Conservation (phyloP, 176 grass and related monocot genomes). For the Oryza punctata region DNA sequence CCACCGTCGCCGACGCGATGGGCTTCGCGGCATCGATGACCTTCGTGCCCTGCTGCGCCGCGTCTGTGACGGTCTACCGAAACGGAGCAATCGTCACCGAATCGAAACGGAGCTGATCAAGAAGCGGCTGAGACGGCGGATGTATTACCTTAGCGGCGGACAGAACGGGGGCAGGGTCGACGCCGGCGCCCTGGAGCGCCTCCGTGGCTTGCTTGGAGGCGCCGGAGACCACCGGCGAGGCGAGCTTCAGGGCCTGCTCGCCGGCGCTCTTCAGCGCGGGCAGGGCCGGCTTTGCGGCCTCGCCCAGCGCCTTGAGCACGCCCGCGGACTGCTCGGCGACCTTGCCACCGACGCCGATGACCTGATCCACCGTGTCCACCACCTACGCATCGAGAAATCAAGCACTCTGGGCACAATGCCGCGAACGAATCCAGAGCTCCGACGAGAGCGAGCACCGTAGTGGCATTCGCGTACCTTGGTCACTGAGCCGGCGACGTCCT, state of each 20-base stretch:
- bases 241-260: constrained; percentile 75
- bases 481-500: constrained; percentile 65
- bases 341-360: constrained; percentile 48
- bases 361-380: constrained; percentile 69
- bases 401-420: neutral
- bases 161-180: constrained; percentile 70
- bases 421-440: neutral
- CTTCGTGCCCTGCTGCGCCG: constrained; percentile 62
- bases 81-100: constrained; percentile 28
- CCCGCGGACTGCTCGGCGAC: constrained; percentile 43
- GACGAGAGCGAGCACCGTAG: neutral
- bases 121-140: neutral
- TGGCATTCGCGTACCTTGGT: constrained; percentile 48
- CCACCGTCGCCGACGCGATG: constrained; percentile 65
- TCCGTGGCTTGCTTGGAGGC: constrained; percentile 71
- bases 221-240: constrained; percentile 67
- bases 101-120: neutral
- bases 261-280: constrained; percentile 66
- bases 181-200: constrained; percentile 70
- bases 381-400: constrained; percentile 34
- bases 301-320: constrained; percentile 55
- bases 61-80: constrained; percentile 71
- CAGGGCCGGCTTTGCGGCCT: constrained; percentile 69
- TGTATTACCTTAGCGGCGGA: constrained; percentile 64
- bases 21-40: constrained; percentile 84